Evolutionary conservation across 1,139 yeast genomes (phyloP).

Genomic region (Scheffersomyces titani): DNA sequence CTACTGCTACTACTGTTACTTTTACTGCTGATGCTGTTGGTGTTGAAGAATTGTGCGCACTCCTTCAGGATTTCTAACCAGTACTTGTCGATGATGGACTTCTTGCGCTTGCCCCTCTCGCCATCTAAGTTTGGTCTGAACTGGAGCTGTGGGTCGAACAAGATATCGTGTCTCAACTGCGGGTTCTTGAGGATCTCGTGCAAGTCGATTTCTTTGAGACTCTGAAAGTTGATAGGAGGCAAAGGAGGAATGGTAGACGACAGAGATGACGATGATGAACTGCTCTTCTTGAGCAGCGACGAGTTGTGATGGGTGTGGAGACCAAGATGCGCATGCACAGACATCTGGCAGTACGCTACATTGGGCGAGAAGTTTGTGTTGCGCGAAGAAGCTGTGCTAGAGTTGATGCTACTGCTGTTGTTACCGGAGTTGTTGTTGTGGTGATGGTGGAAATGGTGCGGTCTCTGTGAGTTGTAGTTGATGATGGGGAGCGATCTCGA

Average conservation of each 20-base stretch:
- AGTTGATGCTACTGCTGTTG: slow-evolving; percentile 19
- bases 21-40: slow-evolving; percentile 3
- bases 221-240: slow-evolving; percentile 89
- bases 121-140: slow-evolving; percentile 92
- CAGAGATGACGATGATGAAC: slow-evolving; percentile 8
- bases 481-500: slow-evolving; percentile 48
- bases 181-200: slow-evolving; percentile 91
- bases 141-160: slow-evolving; percentile 90
- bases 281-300: slow-evolving; percentile 2
- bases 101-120: slow-evolving; percentile 81
- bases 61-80: slow-evolving; percentile 80
- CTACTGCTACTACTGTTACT: slow-evolving; percentile 3
- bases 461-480: slow-evolving; percentile 29
- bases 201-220: slow-evolving; percentile 82
- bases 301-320: slow-evolving; percentile 6
- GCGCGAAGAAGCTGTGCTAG: slow-evolving; percentile 8
- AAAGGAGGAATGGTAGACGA: slow-evolving; percentile 30
- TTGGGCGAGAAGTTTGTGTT: slow-evolving; percentile 4
- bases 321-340: slow-evolving; percentile 11
- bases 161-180: slow-evolving; percentile 87
- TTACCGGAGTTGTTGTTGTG: slow-evolving; percentile 9
- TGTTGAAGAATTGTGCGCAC: slow-evolving; percentile 43
- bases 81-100: slow-evolving; percentile 72
- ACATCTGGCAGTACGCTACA: slow-evolving; percentile 17
- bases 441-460: slow-evolving; percentile 15